Evolutionary conservation across 495 filamentous ascomycete species (phyloP), one percentile per base, ranked within the genome.

Genomic region (Lindgomyces ingoldianus): DNA sequence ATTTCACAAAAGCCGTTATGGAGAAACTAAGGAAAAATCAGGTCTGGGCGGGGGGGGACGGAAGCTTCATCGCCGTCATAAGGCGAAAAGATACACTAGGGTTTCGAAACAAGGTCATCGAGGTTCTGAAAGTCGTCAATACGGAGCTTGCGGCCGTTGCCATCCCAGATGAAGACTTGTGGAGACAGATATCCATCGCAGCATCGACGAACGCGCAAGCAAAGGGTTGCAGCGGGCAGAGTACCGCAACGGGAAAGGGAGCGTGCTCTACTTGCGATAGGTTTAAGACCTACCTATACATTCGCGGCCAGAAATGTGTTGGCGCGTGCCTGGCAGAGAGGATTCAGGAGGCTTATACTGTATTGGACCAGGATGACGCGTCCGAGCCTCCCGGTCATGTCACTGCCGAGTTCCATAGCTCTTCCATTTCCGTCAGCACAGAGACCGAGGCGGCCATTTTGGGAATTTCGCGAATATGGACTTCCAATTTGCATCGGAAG

Each of bases 391-490:
- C 72, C 27, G 67, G 51, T 33, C 49, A 41, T 46, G 54, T 47
- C 36, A 30, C 51, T 36, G 33, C n/a, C 2, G 55, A 69, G 19
- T 48, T 65, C 14, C 67, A 73, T 26, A 78, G 75, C 67, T 83
- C 82, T 57, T 70, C 74, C 27, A 70, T 76, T 36, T 65, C 72
- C 8, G 54, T 73, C 16, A 67, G 65, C 47, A 71, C 74, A 6
- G 33, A 19, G 30, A 24, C 67, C 16, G 44, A 63, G 19, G 53
- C 81, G 4, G 87, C 86, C 16, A 79, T 87, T 21, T 77, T 90
- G 42, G 87, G 87, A 1, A 81, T 90, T 41, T 84, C 87, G n/a
- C 83, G 87, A 11, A 89, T 90, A 63, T 90, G 87, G 87, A 87
- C 84, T 4, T 89, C 85, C 12, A 81, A 79, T 10, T 74, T 81